Base-by-base conservation (phyloP, 2,329 filamentous ascomycete species). In the Microdochium bolleyi region DNA sequence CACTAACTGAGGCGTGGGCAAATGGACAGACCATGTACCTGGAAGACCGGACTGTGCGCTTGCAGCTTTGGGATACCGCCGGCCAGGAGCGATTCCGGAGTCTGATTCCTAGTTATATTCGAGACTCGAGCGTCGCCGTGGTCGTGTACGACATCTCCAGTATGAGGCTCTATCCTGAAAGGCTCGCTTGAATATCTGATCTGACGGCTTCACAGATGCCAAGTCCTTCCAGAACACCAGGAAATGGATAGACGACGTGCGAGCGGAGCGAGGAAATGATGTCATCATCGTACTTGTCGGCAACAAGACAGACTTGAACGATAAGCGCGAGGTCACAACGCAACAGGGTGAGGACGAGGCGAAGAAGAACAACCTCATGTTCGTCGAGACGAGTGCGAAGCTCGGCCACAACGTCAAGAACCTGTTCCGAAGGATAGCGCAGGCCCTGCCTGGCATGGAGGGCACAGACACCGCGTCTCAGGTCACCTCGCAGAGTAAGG, bases 241-340 rank as follows among this genome's bases (percentile, higher is more conserved):
- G 66, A 99, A 99, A 80, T 99, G 95, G 94, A 95, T 99, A 60
- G 94, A 99, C 68, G 94, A 99, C 67, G 94, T 99, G 54, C 84
- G 94, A 57, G 92, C 92, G 51, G 94, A 99, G 77, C 84, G 94
- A 65, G 94, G 94, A 51, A 96, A 95, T 76, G 94, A 99, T 72
- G 95, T 99, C 56, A 99, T 99, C 64, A 97, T 99, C 64, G 94
- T 99, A 49, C 76, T 99, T 49, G 95, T 99, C 38, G 94, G 94
- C 60, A 99, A 99, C 79, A 99, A 99, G 84, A 99, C 94, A 48
- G 94, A 99, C 79, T 73, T 99, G 70, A 95, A 94, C 71, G 94
- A 99, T 72, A 97, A 96, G 81, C 84, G 94, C 52, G 92, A 99
- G 73, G 94, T 99, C 56, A 99, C 92, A 44, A 95, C 91, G 34